Conservation (phyloP, 768 basidiomycete genomes). For the Mycena galericulata region DNA sequence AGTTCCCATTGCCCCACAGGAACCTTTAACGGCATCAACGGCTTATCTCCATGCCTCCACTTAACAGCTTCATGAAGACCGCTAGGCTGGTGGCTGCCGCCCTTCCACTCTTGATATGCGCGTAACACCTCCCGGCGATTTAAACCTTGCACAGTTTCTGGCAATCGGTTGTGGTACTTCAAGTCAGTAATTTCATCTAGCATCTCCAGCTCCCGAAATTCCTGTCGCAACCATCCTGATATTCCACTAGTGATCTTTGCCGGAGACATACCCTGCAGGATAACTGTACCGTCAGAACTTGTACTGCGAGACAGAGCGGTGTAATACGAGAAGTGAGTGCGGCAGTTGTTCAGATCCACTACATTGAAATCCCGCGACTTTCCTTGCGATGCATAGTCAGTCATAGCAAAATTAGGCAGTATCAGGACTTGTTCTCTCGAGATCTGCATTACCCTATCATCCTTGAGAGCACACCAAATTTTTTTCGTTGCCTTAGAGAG, state of each 20-base stretch:
- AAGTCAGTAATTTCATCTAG: conserved; percentile 50
- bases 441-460: conserved; percentile 34
- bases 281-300: conserved; percentile 37
- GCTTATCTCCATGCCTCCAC: neutral
- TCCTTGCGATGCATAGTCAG: conserved; percentile 50
- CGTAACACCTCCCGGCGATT: conserved; percentile 39
- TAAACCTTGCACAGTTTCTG: conserved; percentile 21
- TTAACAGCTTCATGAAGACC: neutral
- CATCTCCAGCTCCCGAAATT: conserved; percentile 49
- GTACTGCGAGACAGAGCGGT: conserved; percentile 45
- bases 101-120: conserved; percentile 37
- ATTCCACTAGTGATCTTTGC: conserved; percentile 41
- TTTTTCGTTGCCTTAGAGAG: conserved; percentile 15
- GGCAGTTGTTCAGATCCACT: conserved; percentile 40
- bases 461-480: conserved; percentile 27
- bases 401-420: conserved; percentile 48
- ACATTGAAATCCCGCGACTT: conserved; percentile 44
- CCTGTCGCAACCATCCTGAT: conserved; percentile 45
- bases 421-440: conserved; percentile 41
- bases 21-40: neutral
- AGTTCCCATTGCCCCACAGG: neutral
- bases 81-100: conserved; percentile 11
- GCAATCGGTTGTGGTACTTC: conserved; percentile 36
- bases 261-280: conserved; percentile 42
- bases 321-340: conserved; percentile 45